Conservation (phyloP, 2,329 filamentous ascomycete species). For the Phoma sp. region DNA sequence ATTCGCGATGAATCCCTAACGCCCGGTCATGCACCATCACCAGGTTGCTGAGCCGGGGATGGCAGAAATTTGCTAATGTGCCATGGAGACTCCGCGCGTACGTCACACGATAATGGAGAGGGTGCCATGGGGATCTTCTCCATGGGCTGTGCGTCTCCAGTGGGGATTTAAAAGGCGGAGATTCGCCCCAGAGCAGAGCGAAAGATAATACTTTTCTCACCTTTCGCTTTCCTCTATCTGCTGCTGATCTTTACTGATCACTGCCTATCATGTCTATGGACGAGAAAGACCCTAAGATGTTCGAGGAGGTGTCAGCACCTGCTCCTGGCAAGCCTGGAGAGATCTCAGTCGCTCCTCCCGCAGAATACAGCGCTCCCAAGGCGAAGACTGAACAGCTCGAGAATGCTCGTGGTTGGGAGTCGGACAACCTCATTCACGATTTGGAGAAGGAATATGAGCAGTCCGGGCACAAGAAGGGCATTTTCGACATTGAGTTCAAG, state of each 20-base stretch:
- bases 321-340: slow-evolving; percentile 23
- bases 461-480: slow-evolving; percentile 47
- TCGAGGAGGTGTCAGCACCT: slow-evolving; percentile 19
- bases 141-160: slow-evolving; percentile 30
- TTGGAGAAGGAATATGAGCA: slow-evolving; percentile 50
- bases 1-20: slow-evolving; percentile 26
- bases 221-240: slow-evolving; percentile 14
- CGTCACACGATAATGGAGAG: slow-evolving; percentile 15
- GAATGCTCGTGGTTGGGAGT: slow-evolving; percentile 51
- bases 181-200: slow-evolving; percentile 7
- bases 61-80: slow-evolving; percentile 28
- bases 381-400: slow-evolving; percentile 44
- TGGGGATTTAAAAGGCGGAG: slow-evolving; percentile 37
- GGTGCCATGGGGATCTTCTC: slow-evolving; percentile 37
- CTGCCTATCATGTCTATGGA: slow-evolving; percentile 38
- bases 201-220: slow-evolving; percentile 20
- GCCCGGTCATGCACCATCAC: slow-evolving; percentile 22
- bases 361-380: slow-evolving; percentile 37
- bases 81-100: slow-evolving; percentile 19
- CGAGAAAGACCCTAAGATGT: slow-evolving; percentile 34
- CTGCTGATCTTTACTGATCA: slow-evolving; percentile 21
- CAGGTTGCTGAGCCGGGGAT: slow-evolving; percentile 22
- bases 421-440: slow-evolving; percentile 53
- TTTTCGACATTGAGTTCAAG: slow-evolving; percentile 65
- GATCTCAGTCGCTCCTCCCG: slow-evolving; percentile 30